Conservation (phyloP, 495 filamentous ascomycete genomes). For the Friedmanniomyces endolithicus region DNA sequence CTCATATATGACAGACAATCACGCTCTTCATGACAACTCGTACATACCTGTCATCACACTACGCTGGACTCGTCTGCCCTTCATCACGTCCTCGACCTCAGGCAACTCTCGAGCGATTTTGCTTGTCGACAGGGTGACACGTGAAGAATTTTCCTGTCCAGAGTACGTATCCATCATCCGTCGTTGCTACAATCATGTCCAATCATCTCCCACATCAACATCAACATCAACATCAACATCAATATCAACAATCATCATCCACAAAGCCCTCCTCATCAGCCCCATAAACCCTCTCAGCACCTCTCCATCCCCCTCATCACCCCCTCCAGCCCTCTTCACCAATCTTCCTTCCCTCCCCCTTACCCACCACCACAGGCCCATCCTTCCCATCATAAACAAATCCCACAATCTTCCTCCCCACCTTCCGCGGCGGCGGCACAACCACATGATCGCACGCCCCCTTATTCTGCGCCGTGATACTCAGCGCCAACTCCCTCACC, state of each 20-base stretch:
- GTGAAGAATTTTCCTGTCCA: too few relatives aligned
- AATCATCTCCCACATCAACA: too few relatives aligned
- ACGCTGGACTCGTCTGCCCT: slow-evolving; percentile 54
- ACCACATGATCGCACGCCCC: slow-evolving; percentile 14
- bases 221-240: too few relatives aligned
- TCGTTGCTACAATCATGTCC: too few relatives aligned
- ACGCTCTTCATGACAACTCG: slow-evolving; percentile 40
- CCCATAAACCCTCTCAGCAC: too few relatives aligned
- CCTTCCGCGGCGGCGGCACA: slow-evolving; percentile 19
- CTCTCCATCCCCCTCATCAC: too few relatives aligned
- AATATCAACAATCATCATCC: not conserved
- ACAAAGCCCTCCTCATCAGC: not conserved
- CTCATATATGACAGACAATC: too few relatives aligned
- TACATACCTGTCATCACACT: slow-evolving; percentile 53
- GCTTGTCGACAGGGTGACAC: too few relatives aligned
- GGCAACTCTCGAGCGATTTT: slow-evolving; percentile 2
- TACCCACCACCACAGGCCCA: not conserved
- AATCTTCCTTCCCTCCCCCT: too few relatives aligned
- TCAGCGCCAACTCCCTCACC: slow-evolving; percentile 7
- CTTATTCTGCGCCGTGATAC: slow-evolving; percentile 7
- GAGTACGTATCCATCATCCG: too few relatives aligned
- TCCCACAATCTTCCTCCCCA: slow-evolving; percentile 19
- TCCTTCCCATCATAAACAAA: slow-evolving; percentile 21
- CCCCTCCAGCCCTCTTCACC: too few relatives aligned
- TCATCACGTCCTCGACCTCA: slow-evolving; percentile 50